Evolutionary conservation across 805 yeast genomes (phyloP).

Genomic region (Nakazawaea siamensis): DNA sequence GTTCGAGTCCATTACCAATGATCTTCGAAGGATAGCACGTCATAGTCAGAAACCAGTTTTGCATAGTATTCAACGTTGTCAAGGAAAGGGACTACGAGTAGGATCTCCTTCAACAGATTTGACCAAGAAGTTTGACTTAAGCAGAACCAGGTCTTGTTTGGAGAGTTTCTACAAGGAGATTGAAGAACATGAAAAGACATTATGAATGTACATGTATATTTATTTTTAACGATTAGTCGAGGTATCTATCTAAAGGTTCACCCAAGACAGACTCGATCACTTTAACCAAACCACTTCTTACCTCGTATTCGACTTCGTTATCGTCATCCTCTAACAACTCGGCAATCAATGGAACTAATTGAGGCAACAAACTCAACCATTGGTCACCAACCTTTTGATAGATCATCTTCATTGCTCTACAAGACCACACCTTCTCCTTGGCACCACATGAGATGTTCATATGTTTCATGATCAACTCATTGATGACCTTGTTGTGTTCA

Average conservation of each 20-base stretch:
- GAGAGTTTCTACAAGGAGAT: constrained; percentile 1
- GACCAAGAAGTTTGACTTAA: constrained; percentile 3
- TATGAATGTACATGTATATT: neutral
- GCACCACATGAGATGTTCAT: constrained; percentile 55
- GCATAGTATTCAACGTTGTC: constrained; percentile 10
- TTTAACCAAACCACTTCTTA: constrained; percentile 81
- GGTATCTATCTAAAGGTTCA: constrained; percentile 84
- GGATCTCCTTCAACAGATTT: neutral
- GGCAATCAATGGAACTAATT: constrained; percentile 90
- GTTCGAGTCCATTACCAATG: constrained; percentile 21
- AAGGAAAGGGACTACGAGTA: neutral
- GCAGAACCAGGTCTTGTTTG: neutral
- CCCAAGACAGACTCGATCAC: constrained; percentile 90
- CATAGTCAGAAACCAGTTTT: constrained; percentile 20
- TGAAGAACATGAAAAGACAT: neutral
- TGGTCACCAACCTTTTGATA: constrained; percentile 91
- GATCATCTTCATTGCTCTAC: constrained; percentile 67
- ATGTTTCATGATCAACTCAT: constrained; percentile 52
- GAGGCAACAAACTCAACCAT: constrained; percentile 89
- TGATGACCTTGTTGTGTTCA: constrained; percentile 61
- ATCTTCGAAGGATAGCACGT: constrained; percentile 19
- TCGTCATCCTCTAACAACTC: constrained; percentile 94
- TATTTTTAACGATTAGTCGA: constrained; percentile 31
- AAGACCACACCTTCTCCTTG: constrained; percentile 70
- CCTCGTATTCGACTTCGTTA: constrained; percentile 87